Percentiles rank a stretch among this genome's conserved stretches.
These are phyloP conservation scores for Cryptococcus amylolentus DNA, from an alignment of 1,284 basidiomycete genomes.

Conservation along the genomic window DNA sequence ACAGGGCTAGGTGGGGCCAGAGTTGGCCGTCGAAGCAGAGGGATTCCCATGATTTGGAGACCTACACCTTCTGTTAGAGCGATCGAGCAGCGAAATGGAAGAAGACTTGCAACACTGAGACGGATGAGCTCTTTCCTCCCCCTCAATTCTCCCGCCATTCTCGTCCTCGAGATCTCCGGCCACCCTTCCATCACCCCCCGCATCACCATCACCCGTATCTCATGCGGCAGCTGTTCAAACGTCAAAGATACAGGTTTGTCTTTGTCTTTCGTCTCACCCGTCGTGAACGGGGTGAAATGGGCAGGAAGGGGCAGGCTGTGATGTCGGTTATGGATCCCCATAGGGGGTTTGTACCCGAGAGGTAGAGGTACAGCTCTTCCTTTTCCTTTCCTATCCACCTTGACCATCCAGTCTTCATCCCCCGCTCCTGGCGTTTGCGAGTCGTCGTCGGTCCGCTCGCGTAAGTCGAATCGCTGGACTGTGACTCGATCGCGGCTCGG, in stretches of 20 bases:
- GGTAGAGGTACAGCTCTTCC: neutral
- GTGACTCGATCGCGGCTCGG: too few relatives aligned
- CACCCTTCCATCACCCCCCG: constrained; percentile 46
- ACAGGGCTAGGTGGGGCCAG: constrained; percentile 67
- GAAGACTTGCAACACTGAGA: constrained; percentile 65
- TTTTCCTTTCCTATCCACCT: constrained; percentile 3
- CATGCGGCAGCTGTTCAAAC: constrained; percentile 62
- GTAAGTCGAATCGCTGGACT: too few relatives aligned
- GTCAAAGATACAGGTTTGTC: constrained; percentile 16
- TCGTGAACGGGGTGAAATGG: too few relatives aligned
- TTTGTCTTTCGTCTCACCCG: too few relatives aligned
- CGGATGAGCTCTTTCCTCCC: constrained; percentile 73
- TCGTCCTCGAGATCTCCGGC: constrained; percentile 57
- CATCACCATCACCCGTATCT: constrained; percentile 68
- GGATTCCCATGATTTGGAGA: constrained; percentile 72
- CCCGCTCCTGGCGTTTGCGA: neutral
- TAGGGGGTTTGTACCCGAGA: too few relatives aligned
- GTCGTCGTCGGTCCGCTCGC: too few relatives aligned
- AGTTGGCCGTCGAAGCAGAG: constrained; percentile 83
- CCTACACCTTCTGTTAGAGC: constrained; percentile 53
- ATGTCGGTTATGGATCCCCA: too few relatives aligned
- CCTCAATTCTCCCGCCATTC: constrained; percentile 63
- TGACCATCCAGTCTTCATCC: neutral
- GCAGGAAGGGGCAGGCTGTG: too few relatives aligned
- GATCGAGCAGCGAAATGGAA: neutral